Base-by-base conservation (phyloP, 1,139 yeast genomes). In the Lodderomyces theae region DNA sequence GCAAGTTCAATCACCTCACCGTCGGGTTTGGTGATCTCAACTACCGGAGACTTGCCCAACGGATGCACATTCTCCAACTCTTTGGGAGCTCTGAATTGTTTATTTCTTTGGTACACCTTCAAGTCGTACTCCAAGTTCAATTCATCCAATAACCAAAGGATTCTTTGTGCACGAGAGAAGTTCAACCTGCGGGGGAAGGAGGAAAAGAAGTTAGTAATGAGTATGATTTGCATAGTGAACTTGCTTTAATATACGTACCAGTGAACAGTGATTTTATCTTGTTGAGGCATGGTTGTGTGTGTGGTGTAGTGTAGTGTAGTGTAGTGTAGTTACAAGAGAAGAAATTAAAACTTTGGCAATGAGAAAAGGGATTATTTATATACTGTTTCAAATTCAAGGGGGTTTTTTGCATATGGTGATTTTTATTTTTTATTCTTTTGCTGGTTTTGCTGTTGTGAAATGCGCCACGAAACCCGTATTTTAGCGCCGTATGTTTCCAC, bases 11-110 rank as follows among this genome's bases (percentile, higher is more conserved):
- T 11, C n/a, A 17, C 40, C 18, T 34, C 30, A 9, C 38, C 38
- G 25, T 26, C 15, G 12, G 42, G 38, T 23, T 31, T 51, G 15
- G 60, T 38, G n/a, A 69, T 56, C 41, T 68, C 74, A 39, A 69
- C 46, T 4, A 68, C 57, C 2, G 74, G 74, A 2, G 70, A 60
- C 42, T 65, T 68, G 2, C 74, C 74, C 38, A 68, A 55, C 1
- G 72, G 72, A 40, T 68, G 72, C 5, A 67, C 51, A 18, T 58
- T 49, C 18, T 49, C 45, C 42, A 69, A 56, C 36, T 62, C 70
- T n/a, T 53, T 50, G 3, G 74, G 73, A 2, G 71, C 70, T 45
- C 71, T 57, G 37, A 50, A 57, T 5, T 49, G 47, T 16, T 50
- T 35, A 36, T 49, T 54, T 35, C 74, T 56, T 16, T 58, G 42